Conservation (phyloP, 306 rosid genomes). For the Delonix regia region DNA sequence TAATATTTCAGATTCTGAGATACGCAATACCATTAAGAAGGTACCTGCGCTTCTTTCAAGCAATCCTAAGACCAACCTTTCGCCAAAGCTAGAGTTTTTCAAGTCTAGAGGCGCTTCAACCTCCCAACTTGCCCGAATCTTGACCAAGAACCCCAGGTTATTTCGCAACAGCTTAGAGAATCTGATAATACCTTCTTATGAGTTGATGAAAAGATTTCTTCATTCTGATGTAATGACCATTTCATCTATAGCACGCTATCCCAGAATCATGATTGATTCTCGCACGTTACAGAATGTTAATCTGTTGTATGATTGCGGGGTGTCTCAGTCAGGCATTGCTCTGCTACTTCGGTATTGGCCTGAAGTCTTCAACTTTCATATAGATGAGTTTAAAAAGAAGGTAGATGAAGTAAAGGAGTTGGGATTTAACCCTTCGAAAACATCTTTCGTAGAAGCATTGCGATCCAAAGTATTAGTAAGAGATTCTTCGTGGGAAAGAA, state of each 20-base stretch:
- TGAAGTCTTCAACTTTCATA: neutral
- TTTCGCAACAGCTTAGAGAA: slow-evolving; percentile 35
- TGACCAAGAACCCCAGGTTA: neutral
- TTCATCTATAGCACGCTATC: neutral
- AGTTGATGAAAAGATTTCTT: slow-evolving; percentile 28
- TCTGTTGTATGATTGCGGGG: neutral
- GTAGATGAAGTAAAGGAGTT: slow-evolving; percentile 31
- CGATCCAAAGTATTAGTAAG: neutral
- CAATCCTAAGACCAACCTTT: slow-evolving; percentile 6
- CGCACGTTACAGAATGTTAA: neutral
- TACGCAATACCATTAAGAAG: slow-evolving; percentile 7
- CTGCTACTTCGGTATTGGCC: slow-evolving; percentile 24
- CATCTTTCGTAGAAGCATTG: slow-evolving; percentile 27
- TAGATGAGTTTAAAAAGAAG: neutral
- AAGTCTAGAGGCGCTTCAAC: slow-evolving; percentile 38
- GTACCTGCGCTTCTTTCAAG: neutral
- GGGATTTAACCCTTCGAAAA: slow-evolving; percentile 38
- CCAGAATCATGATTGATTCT: neutral
- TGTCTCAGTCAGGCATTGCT: slow-evolving; percentile 7
- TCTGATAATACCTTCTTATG: slow-evolving; percentile 29
- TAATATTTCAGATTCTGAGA: slow-evolving; percentile 33
- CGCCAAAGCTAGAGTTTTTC: slow-evolving; percentile 44
- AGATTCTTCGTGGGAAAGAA: slow-evolving; percentile 37
- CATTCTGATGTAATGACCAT: slow-evolving; percentile 35
- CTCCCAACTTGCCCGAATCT: slow-evolving; percentile 7